phyloP scores from a whole-genome alignment of 176 grass and related monocot species.

The Chrysopogon serrulatus region DNA sequence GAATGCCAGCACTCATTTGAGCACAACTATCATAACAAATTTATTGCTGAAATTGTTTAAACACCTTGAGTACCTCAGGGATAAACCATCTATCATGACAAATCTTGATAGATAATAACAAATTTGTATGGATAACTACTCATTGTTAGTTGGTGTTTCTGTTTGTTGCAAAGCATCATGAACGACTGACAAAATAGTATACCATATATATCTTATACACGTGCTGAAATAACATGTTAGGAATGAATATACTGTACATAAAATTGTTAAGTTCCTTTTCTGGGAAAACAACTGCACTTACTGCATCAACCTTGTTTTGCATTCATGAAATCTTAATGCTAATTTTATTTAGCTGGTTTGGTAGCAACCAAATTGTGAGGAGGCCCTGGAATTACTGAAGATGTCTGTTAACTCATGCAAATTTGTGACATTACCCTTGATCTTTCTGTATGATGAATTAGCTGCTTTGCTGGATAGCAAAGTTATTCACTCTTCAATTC shows the following conservation, averaged over 20 bases:
- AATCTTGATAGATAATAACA: neutral
- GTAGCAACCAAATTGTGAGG: conserved; percentile 74
- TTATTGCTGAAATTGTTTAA: conserved; percentile 16
- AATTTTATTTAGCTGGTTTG: conserved; percentile 16
- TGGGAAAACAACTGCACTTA: neutral
- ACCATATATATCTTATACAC: conserved; percentile 9
- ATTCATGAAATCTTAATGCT: conserved; percentile 12
- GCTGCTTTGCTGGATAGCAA: conserved; percentile 56
- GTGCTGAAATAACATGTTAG: conserved; percentile 2
- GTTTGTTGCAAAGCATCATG: neutral
- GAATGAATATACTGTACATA: neutral
- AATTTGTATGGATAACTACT: neutral
- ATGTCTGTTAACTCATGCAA: conserved; percentile 84
- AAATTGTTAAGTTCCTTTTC: neutral
- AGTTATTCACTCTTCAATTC: conserved; percentile 55
- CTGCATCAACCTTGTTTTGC: neutral
- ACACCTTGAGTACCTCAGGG: neutral
- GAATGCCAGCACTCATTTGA: conserved; percentile 6
- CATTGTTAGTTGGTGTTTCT: neutral
- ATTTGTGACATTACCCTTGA: conserved; percentile 51
- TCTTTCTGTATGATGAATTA: conserved; percentile 89
- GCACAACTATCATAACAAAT: neutral
- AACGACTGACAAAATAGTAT: neutral
- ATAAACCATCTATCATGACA: neutral
- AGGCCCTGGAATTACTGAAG: conserved; percentile 73